A percentile compares a stretch with the other conserved stretches of the same genome.
Conservation (phyloP, 352 stramenopile genomes). For the Phytophthora cryptogea region DNA sequence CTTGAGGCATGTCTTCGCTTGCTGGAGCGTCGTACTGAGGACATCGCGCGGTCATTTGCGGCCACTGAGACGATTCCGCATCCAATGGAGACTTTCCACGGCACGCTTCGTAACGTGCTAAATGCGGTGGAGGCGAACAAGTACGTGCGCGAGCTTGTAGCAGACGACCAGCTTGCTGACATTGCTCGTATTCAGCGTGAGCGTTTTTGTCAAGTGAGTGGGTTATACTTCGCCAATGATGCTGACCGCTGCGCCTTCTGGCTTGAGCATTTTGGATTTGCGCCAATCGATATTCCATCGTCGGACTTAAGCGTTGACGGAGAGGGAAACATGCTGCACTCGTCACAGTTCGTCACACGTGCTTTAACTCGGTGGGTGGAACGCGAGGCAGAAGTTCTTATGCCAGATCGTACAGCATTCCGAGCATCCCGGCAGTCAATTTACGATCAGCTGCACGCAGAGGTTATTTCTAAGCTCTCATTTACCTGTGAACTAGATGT, state of each 20-base stretch:
- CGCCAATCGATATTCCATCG: constrained; percentile 35
- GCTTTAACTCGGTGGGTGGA: constrained; percentile 57
- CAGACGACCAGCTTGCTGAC: constrained; percentile 52
- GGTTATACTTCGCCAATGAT: constrained; percentile 64
- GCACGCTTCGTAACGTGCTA: constrained; percentile 72
- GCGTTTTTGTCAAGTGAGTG: constrained; percentile 77
- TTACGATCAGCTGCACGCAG: constrained; percentile 62
- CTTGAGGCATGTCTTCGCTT: constrained; percentile 59
- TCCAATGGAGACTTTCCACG: constrained; percentile 77
- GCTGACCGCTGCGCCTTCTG: constrained; percentile 57
- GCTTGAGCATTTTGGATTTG: constrained; percentile 69
- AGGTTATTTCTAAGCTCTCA: constrained; percentile 65
- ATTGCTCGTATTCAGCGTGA: constrained; percentile 66
- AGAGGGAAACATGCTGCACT: constrained; percentile 35
- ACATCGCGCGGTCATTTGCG: constrained; percentile 47
- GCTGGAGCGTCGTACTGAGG: constrained; percentile 43
- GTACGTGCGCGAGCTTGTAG: constrained; percentile 69
- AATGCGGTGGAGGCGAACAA: constrained; percentile 69
- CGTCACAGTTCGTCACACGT: constrained; percentile 47
- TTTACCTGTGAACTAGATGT: constrained; percentile 71
- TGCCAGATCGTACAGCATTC: constrained; percentile 69
- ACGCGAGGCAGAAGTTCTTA: constrained; percentile 53
- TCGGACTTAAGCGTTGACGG: constrained; percentile 13
- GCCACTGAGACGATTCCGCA: constrained; percentile 67
- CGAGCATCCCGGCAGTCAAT: constrained; percentile 63